These are phyloP conservation scores for Crinitomyces ghanaensis DNA, from an alignment of 805 yeast species.

Conservation along the genomic window DNA sequence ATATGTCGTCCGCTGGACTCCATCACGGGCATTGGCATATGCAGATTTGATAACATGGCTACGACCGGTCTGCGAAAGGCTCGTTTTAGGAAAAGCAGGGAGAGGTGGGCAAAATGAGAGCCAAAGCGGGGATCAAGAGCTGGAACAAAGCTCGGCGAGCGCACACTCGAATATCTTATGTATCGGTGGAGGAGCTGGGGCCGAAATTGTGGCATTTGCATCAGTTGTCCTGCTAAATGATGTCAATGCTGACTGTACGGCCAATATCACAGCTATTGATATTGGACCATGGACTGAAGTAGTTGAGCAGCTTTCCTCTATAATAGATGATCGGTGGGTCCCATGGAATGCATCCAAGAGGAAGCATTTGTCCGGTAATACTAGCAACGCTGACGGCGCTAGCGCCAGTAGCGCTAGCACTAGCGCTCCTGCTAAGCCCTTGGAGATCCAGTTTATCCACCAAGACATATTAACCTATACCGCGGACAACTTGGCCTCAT, in stretches of 20 bases:
- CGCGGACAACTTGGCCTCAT: slow-evolving; percentile 17
- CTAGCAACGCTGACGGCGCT: slow-evolving; percentile 4
- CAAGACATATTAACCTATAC: slow-evolving; percentile 18
- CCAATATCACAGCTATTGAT: slow-evolving; percentile 45
- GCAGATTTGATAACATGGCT: slow-evolving; percentile 50
- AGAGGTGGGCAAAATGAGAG: not conserved
- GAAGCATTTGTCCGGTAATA: too few species aligned
- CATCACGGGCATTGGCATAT: slow-evolving; percentile 69
- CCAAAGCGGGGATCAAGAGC: too few species aligned
- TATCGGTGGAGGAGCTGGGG: slow-evolving; percentile 88
- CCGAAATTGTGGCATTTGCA: slow-evolving; percentile 57
- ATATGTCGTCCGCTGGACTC: slow-evolving; percentile 77
- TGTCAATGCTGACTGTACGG: slow-evolving; percentile 11
- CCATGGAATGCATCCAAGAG: slow-evolving; percentile 4
- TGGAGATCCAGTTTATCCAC: slow-evolving; percentile 10
- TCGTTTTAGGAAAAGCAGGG: slow-evolving; percentile 20
- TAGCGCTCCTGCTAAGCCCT: too few species aligned
- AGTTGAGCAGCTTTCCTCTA: slow-evolving; percentile 33
- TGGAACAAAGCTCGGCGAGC: too few species aligned
- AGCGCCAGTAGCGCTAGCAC: too few species aligned
- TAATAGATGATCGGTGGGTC: slow-evolving; percentile 42
- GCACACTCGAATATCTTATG: slow-evolving; percentile 34
- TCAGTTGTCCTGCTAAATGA: slow-evolving; percentile 35
- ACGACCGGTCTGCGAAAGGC: slow-evolving; percentile 25
- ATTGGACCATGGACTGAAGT: slow-evolving; percentile 67